Evolutionary conservation across 2,329 filamentous ascomycete genomes (phyloP), one percentile per base, ranked within the genome.

Genomic region (Penicillium sp.): DNA sequence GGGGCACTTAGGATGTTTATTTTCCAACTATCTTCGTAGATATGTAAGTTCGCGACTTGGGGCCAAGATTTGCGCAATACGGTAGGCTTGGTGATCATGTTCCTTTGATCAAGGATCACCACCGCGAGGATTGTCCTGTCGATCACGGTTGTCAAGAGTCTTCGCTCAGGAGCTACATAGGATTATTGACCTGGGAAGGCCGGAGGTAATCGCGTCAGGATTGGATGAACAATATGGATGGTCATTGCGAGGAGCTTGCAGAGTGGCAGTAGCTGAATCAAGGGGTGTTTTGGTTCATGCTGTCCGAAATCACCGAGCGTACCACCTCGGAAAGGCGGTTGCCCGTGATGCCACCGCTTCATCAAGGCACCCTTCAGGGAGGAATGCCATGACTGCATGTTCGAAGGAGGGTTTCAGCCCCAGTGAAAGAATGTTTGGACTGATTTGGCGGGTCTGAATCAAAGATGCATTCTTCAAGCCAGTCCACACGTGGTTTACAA

Each of bases 391-490:
- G 47, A 52, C 45, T 51, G 19, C 35, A 49, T 50, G n/a, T 23
- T 52, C 23, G 31, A 26, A 58, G 41, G 31, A 53, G 9, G 48
- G 49, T 59, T 59, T 53, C 57, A 54, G 57, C 57, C 57, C 47
- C 26, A 52, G 19, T n/a, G 29, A 13, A 29, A 41, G 19, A 41
- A 23, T 45, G 55, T 30, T 15, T 31, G 44, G 53, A 48, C 46
- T 56, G 53, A 41, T 41, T 46, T 38, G 38, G 5, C 30, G n/a
- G 9, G 23, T n/a, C 35, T 29, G 38, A 44, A 54, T 46, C 38
- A 54, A 44, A 23, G n/a, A 54, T 44, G 38, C 35, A 50, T 50
- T 57, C 44, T 57, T 38, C 47, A 13, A 48, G 44, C 45, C 54
- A 58, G 35, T 15, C 35, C 46, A 23, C 56, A 51, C 56, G 48